Percentiles rank a stretch among this genome's conserved stretches.
Evolutionary conservation across 805 yeast species (phyloP).

Genomic region (Starmerella vitae): DNA sequence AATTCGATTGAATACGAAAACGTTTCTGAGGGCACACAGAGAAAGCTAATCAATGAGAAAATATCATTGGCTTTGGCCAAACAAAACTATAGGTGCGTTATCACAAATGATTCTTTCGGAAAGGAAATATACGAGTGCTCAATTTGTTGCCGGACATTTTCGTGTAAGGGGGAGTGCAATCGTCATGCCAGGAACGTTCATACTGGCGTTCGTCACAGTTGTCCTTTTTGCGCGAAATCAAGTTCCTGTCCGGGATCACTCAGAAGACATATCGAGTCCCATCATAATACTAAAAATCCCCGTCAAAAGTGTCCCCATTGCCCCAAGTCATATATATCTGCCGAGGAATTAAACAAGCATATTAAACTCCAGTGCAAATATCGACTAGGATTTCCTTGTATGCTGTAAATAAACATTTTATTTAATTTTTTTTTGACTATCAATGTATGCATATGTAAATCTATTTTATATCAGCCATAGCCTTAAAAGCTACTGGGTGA

Average conservation of each 20-base stretch:
- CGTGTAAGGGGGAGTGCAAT: not conserved
- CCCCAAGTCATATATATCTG: not conserved
- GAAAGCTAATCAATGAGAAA: not conserved
- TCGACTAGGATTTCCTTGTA: too few species aligned
- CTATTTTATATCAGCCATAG: not conserved
- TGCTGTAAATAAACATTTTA: too few species aligned
- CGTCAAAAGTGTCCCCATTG: not conserved
- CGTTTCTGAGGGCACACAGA: not conserved
- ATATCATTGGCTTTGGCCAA: not conserved
- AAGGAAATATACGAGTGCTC: not conserved
- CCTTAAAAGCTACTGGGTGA: constrained; percentile 19
- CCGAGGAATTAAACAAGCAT: not conserved
- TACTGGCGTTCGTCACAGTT: not conserved
- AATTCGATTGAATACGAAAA: not conserved
- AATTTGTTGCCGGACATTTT: not conserved
- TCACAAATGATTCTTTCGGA: not conserved
- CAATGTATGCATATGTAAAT: not conserved
- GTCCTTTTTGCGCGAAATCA: not conserved
- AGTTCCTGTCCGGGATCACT: not conserved
- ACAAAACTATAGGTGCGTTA: not conserved
- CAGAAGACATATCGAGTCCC: not conserved
- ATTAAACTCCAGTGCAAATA: not conserved
- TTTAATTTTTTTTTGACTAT: too few species aligned
- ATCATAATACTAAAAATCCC: not conserved
- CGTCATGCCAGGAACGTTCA: not conserved